Percentiles rank a stretch among this genome's conserved stretches.
These are phyloP conservation scores for Xerocomus amazonicus DNA, from an alignment of 1,284 basidiomycete genomes.

Conservation along the genomic window DNA sequence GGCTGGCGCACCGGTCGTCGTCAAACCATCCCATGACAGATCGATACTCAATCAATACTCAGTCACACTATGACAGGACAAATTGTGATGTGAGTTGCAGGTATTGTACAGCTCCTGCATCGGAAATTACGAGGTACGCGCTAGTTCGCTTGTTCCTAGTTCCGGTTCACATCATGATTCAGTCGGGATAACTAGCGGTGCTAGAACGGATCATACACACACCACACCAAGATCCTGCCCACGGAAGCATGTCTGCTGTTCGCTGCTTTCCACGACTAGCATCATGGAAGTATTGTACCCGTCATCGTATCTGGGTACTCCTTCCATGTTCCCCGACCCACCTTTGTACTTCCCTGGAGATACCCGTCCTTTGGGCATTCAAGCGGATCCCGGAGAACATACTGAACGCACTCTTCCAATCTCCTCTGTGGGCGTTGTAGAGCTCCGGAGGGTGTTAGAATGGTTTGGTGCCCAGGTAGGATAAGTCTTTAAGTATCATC, in stretches of 20 bases:
- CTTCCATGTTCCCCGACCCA: slow-evolving; percentile 8
- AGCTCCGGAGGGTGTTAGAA: too few relatives aligned
- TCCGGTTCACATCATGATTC: neutral
- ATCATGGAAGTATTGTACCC: slow-evolving; percentile 26
- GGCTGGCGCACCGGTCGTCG: neutral
- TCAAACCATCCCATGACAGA: too few relatives aligned
- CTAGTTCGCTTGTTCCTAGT: neutral
- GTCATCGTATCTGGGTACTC: slow-evolving; percentile 13
- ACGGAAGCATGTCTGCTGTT: slow-evolving; percentile 4
- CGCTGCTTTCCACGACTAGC: slow-evolving; percentile 17
- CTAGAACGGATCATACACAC: neutral
- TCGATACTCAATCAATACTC: slow-evolving; percentile 9
- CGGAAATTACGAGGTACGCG: slow-evolving; percentile 3
- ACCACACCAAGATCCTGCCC: slow-evolving; percentile 2
- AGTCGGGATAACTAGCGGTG: slow-evolving; percentile 4
- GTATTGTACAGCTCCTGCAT: slow-evolving; percentile 16
- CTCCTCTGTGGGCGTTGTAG: neutral
- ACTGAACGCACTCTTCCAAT: neutral
- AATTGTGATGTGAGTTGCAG: slow-evolving; percentile 9
- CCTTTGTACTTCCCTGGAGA: slow-evolving; percentile 20
- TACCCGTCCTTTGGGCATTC: neutral
- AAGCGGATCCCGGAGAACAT: neutral
- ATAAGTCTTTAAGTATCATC: too few relatives aligned
- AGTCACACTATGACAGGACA: slow-evolving; percentile 9
- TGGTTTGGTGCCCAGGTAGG: too few relatives aligned